phyloP scores from a whole-genome alignment of 306 rosid species.

The Dryas drummondii region DNA sequence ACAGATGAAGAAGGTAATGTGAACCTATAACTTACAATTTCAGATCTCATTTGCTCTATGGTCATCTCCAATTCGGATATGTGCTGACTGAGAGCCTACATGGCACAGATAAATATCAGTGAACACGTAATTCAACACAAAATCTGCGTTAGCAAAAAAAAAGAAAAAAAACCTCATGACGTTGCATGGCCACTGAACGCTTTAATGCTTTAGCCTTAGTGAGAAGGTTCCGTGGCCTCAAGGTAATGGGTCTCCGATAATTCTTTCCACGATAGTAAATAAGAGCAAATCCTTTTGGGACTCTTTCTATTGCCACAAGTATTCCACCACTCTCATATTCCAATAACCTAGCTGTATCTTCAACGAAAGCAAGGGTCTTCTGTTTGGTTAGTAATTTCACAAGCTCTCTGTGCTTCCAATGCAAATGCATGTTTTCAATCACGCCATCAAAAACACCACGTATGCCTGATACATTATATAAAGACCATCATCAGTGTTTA shows the following conservation, averaged over 20 bases:
- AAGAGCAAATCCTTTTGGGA: slow-evolving; percentile 85
- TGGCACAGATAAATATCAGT: slow-evolving; percentile 20
- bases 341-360: slow-evolving; percentile 85
- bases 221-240: slow-evolving; percentile 83
- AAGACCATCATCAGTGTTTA: slow-evolving; percentile 26
- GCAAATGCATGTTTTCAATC: slow-evolving; percentile 93
- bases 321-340: slow-evolving; percentile 91
- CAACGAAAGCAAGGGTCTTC: slow-evolving; percentile 77
- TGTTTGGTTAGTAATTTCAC: slow-evolving; percentile 87
- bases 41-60: slow-evolving; percentile 70
- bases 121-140: not conserved
- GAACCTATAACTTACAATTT: slow-evolving; percentile 61
- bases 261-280: slow-evolving; percentile 95
- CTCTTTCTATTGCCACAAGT: slow-evolving; percentile 80
- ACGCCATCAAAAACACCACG: slow-evolving; percentile 89
- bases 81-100: slow-evolving; percentile 95
- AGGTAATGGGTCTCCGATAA: slow-evolving; percentile 68
- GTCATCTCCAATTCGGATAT: slow-evolving; percentile 62
- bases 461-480: slow-evolving; percentile 58
- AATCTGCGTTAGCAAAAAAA: not conserved
- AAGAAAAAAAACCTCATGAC: slow-evolving; percentile 65
- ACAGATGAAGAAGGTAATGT: not conserved
- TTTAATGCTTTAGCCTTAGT: slow-evolving; percentile 88
- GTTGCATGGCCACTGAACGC: slow-evolving; percentile 86
- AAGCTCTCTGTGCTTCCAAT: slow-evolving; percentile 94